A percentile compares a stretch with the other conserved stretches of the same genome.
These are phyloP conservation scores for Aaosphaeria pasadenensis DNA, from an alignment of 2,329 filamentous ascomycete genomes.

Conservation along the genomic window DNA sequence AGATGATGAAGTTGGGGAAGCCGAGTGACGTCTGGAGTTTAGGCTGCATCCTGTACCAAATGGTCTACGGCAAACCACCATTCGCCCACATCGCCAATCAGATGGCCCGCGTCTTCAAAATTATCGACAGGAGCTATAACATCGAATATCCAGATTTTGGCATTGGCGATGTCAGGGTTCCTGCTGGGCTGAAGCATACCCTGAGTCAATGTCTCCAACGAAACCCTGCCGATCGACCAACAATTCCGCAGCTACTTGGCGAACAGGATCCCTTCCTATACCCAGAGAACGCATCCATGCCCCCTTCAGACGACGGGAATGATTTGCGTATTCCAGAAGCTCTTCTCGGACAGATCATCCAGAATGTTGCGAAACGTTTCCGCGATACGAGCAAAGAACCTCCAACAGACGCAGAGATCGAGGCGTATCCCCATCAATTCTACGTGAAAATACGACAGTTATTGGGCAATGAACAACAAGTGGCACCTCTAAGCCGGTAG, in stretches of 20 bases:
- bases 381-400: conserved; percentile 49
- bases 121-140: conserved; percentile 72
- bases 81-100: conserved; percentile 90
- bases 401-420: conserved; percentile 56
- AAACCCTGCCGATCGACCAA: conserved; percentile 56
- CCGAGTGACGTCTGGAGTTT: conserved; percentile 95
- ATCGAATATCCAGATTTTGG: conserved; percentile 72
- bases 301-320: not conserved
- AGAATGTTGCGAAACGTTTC: conserved; percentile 59
- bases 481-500: too few relatives aligned
- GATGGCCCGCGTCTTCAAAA: conserved; percentile 81
- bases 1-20: conserved; percentile 93
- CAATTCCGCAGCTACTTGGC: conserved; percentile 54
- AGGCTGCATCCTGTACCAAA: conserved; percentile 95
- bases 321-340: conserved; percentile 51
- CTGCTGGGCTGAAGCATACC: conserved; percentile 54
- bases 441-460: conserved; percentile 47
- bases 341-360: conserved; percentile 58
- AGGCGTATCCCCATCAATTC: conserved; percentile 45
- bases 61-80: conserved; percentile 95
- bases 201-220: conserved; percentile 58
- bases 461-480: not conserved
- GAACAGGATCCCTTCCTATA: conserved; percentile 58
- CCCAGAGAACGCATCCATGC: conserved; percentile 49
- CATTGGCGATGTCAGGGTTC: conserved; percentile 60